Conservation (phyloP, 176 grass and related monocot species). For the Oryza nivara region DNA sequence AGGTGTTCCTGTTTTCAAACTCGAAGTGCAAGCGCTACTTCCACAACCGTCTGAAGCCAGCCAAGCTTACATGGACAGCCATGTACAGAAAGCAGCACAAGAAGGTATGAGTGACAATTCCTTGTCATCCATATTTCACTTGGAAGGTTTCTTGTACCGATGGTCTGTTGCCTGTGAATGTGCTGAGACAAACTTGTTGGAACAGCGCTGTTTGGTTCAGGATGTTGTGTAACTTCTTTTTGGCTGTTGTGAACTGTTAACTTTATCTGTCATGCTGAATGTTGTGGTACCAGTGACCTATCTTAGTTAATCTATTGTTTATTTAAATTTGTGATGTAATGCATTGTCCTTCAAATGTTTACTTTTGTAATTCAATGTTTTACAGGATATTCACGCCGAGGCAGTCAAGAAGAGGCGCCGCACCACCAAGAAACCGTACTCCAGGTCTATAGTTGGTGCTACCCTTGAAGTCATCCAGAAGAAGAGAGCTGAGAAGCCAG, state of each 20-base stretch:
- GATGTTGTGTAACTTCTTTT: not conserved
- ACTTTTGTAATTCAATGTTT: not conserved
- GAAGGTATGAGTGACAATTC: not conserved
- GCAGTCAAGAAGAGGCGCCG: conserved; percentile 44
- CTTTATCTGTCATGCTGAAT: not conserved
- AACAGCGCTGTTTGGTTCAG: not conserved
- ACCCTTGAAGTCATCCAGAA: conserved; percentile 52
- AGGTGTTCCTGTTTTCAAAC: conserved; percentile 45
- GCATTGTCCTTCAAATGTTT: not conserved
- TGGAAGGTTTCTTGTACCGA: not conserved
- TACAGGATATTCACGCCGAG: conserved; percentile 50
- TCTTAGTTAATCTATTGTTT: not conserved
- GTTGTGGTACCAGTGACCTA: not conserved
- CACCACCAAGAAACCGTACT: conserved; percentile 47
- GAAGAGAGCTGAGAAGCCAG: conserved; percentile 46
- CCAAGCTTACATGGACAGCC: conserved; percentile 48
- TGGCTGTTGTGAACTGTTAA: not conserved
- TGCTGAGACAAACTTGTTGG: too few species aligned
- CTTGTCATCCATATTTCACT: not conserved
- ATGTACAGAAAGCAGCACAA: conserved; percentile 52
- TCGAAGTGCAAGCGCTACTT: conserved; percentile 52
- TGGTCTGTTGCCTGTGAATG: not conserved
- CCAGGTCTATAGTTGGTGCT: conserved; percentile 47
- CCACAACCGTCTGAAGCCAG: conserved; percentile 47
- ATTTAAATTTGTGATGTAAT: not conserved